These are phyloP conservation scores for Nadsonia fulvescens DNA, from an alignment of 805 yeast genomes.

Conservation along the genomic window DNA sequence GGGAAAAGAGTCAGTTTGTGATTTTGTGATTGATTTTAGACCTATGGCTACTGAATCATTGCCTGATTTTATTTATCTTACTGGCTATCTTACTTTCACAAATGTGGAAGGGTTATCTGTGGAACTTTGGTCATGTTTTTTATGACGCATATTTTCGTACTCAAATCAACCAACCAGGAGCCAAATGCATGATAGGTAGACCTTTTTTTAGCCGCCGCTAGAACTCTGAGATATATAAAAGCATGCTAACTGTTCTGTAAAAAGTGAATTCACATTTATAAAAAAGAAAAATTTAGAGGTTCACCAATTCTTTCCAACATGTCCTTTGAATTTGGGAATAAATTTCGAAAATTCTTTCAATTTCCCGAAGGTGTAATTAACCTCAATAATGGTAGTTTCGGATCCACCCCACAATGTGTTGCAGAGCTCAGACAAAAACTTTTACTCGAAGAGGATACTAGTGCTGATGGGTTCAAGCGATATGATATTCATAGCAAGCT, in stretches of 20 bases:
- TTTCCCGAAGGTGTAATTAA: conserved; percentile 25
- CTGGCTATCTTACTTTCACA: no score
- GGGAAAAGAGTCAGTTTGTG: no score
- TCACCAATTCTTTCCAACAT: conserved; percentile 1
- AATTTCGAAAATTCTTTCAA: conserved; percentile 30
- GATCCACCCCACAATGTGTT: conserved; percentile 34
- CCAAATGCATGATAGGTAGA: not conserved
- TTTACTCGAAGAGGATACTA: conserved; percentile 17
- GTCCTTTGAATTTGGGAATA: conserved; percentile 28
- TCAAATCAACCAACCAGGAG: no score
- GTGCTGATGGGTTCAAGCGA: conserved; percentile 31
- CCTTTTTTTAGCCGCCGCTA: not conserved
- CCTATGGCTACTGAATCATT: no score
- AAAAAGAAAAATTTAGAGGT: not conserved
- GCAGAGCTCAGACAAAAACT: conserved; percentile 20
- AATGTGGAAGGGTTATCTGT: no score
- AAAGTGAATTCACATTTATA: not conserved
- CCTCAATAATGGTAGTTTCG: conserved; percentile 52
- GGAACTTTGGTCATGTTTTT: no score
- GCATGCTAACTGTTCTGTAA: not conserved
- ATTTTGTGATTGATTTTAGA: no score
- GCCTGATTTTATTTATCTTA: no score
- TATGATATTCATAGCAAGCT: conserved; percentile 17
- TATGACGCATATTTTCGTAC: no score
- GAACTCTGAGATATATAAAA: not conserved